Percentiles rank a stretch among this genome's conserved stretches.
phyloP scores from a whole-genome alignment of 192 early-diverging fungal genomes.

The Funneliformis mosseae region DNA sequence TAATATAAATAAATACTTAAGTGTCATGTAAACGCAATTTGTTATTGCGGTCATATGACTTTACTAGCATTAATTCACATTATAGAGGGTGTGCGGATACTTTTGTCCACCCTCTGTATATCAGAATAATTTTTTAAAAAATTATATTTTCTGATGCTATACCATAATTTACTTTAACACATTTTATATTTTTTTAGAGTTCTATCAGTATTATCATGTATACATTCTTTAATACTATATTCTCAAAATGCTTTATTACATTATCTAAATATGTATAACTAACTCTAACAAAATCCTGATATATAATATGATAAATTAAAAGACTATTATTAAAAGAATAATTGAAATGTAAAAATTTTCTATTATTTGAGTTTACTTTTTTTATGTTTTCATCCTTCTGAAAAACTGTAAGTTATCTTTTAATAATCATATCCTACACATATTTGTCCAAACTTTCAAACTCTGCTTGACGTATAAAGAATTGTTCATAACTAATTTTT shows the following conservation, averaged over 20 bases:
- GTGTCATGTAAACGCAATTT: no score
- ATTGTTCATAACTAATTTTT: neutral
- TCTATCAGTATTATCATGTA: no score
- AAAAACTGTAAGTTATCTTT: neutral
- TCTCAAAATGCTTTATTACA: neutral
- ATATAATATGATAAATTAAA: neutral
- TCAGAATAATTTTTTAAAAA: no score
- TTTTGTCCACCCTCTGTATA: no score
- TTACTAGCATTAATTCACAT: no score
- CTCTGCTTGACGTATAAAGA: neutral
- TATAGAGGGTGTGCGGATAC: no score
- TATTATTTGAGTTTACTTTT: neutral
- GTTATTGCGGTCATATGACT: no score
- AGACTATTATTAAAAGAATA: neutral
- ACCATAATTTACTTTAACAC: no score
- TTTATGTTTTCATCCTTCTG: neutral
- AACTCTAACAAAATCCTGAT: neutral
- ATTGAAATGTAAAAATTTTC: neutral
- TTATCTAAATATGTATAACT: neutral
- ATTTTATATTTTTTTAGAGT: no score
- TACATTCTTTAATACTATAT: no score
- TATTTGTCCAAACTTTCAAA: neutral
- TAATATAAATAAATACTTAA: no score
- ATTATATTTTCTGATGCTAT: no score
- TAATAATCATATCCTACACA: neutral